Percentiles rank a stretch among this genome's conserved stretches.
These are phyloP conservation scores for Biscogniauxia sp. DNA, from an alignment of 2,329 filamentous ascomycete species.

Conservation along the genomic window DNA sequence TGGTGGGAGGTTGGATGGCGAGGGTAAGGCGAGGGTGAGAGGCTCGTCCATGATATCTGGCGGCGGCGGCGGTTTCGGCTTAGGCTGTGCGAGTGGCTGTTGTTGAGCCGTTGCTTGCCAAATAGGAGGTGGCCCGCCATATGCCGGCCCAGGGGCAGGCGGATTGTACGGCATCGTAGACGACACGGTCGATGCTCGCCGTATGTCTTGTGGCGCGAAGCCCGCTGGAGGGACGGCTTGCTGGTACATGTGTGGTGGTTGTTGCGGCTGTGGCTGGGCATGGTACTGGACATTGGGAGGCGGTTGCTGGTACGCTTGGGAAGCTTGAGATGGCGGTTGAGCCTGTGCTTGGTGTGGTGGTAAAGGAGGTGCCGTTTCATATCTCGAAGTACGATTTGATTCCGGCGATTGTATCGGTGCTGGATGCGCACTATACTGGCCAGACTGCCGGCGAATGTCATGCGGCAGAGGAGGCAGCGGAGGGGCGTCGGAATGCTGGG, in stretches of 20 bases:
- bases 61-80: slow-evolving; percentile 41
- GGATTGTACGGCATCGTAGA: slow-evolving; percentile 17
- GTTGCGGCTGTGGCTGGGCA: slow-evolving; percentile 23
- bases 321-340: slow-evolving; percentile 17
- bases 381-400: slow-evolving; percentile 31
- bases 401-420: slow-evolving; percentile 17
- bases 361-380: slow-evolving; percentile 33
- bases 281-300: slow-evolving; percentile 27
- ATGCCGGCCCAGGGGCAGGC: slow-evolving; percentile 13
- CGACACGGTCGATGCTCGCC: slow-evolving; percentile 17
- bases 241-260: slow-evolving; percentile 23
- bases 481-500: slow-evolving; percentile 25
- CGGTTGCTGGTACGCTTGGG: slow-evolving; percentile 29
- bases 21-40: slow-evolving; percentile 49
- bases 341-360: slow-evolving; percentile 29
- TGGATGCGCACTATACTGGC: slow-evolving; percentile 22
- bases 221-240: slow-evolving; percentile 18
- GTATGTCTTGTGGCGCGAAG: slow-evolving; percentile 23
- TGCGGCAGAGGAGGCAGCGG: slow-evolving; percentile 37
- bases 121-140: slow-evolving; percentile 21
- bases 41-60: slow-evolving; percentile 59
- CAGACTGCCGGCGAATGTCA: slow-evolving; percentile 25
- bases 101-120: slow-evolving; percentile 30
- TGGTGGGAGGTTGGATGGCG: slow-evolving; percentile 54
- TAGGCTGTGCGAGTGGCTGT: slow-evolving; percentile 32